Evolutionary conservation across 768 basidiomycete species (phyloP).

Genomic region (Lepiota venenata): DNA sequence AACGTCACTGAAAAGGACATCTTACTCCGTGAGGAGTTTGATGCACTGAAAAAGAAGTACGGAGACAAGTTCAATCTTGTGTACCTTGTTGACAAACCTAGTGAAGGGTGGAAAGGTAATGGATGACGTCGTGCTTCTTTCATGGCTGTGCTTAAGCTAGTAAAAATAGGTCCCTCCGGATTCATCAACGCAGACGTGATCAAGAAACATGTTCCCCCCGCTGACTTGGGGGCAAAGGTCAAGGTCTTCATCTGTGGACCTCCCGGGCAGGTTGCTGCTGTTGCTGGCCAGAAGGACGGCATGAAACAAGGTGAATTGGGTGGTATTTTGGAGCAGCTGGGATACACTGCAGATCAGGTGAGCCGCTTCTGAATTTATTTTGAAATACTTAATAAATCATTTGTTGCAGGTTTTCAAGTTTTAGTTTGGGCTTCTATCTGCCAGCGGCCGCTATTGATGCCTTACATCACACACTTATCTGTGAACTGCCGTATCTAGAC

Average conservation of each 20-base stretch:
- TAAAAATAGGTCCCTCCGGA: constrained; percentile 55
- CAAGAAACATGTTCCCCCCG: constrained; percentile 64
- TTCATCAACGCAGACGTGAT: constrained; percentile 74
- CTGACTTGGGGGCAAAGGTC: constrained; percentile 68
- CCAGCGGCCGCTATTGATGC: too few relatives aligned
- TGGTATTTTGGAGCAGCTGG: constrained; percentile 84
- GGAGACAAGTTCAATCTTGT: constrained; percentile 76
- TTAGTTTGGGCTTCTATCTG: neutral
- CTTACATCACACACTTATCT: too few relatives aligned
- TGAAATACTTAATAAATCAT: neutral
- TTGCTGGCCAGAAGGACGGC: constrained; percentile 88
- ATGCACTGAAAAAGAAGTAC: constrained; percentile 62
- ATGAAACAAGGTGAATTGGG: constrained; percentile 80
- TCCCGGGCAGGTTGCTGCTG: constrained; percentile 82
- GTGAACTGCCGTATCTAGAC: too few relatives aligned
- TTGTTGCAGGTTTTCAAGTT: constrained; percentile 8
- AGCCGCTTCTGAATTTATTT: neutral
- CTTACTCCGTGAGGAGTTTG: constrained; percentile 76
- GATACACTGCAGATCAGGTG: constrained; percentile 86
- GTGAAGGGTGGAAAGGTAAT: constrained; percentile 52
- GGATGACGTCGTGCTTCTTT: constrained; percentile 10
- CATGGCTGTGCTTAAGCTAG: neutral
- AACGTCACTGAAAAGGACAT: constrained; percentile 92
- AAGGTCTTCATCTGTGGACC: constrained; percentile 92
- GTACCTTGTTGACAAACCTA: constrained; percentile 82